These are phyloP conservation scores for Prinsepia uniflora DNA, from an alignment of 306 rosid genomes.

Conservation along the genomic window DNA sequence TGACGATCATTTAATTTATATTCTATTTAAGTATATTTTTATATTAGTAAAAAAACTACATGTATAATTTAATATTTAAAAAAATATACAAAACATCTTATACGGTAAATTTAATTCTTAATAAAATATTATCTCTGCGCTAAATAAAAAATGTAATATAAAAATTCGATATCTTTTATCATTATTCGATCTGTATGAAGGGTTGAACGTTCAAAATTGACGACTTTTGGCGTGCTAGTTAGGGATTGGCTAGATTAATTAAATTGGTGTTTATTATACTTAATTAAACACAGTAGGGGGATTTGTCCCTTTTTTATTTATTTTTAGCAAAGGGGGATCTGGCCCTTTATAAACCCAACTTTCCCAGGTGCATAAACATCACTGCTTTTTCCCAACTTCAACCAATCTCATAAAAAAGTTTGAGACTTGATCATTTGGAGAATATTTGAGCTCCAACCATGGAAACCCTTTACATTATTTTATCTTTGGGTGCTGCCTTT, in stretches of 20 bases:
- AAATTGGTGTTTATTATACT: neutral
- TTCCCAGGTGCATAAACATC: neutral
- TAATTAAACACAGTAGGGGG: neutral
- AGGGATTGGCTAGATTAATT: neutral
- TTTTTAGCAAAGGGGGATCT: neutral
- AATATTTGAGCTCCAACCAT: neutral
- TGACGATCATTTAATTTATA: neutral
- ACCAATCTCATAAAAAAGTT: neutral
- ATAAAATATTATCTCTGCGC: too few relatives aligned
- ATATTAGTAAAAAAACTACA: too few relatives aligned
- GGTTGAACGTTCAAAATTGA: neutral
- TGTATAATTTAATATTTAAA: too few relatives aligned
- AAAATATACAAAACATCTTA: too few relatives aligned
- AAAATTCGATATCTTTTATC: too few relatives aligned
- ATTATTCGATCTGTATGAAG: neutral
- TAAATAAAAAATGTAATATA: too few relatives aligned
- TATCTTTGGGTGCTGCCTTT: constrained; percentile 4
- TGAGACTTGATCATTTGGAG: neutral
- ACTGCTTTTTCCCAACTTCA: neutral
- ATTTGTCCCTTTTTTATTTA: too few relatives aligned
- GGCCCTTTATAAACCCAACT: neutral
- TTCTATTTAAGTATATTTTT: too few relatives aligned
- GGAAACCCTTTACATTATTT: constrained; percentile 20
- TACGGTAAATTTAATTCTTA: too few relatives aligned
- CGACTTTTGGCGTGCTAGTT: constrained; percentile 1